Evolutionary conservation across 169 alveolate genomes (phyloP), one percentile per base, ranked within the genome.

Genomic region (Cryptosporidium tyzzeri): DNA sequence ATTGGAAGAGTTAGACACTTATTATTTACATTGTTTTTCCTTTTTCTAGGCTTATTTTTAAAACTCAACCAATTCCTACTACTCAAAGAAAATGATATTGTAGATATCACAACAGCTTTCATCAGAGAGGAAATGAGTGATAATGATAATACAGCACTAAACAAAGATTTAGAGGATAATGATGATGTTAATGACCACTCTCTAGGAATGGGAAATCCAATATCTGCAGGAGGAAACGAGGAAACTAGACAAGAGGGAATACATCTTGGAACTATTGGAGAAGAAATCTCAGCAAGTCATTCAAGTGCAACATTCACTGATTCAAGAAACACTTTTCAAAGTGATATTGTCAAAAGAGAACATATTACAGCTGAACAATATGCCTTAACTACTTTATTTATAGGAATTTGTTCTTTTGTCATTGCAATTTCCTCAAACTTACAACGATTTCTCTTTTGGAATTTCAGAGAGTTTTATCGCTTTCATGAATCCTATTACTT

Each of bases 1-100:
- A 50, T 80, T 21, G 89, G 89, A 33, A 80, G 89, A 44, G 89
- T 80, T 26, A 37, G 89, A 31, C 89, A 80, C 21, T 61, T 80
- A 21, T 16, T 61, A 39, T 80, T 45, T 62, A 80, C 89, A 16
- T 14, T 59, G 39, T 80, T 80, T 35, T 53, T 80, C 21, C 71
- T 80, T n/a, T 1, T 65, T 59, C 18, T 80, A 14, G 89, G 67
- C 31, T 50, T 29, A 29, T 29, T 62, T 5, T 62, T 80, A 29
- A 80, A 53, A 16, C 23, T 65, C 23, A 80, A 80, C 35, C 89
- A 80, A 45, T 61, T 80, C 14, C 50, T 80, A 3, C 51, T 70
- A n/a, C 67, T 80, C 16, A 80, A 65, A 21, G 89, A 70, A 45
- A 80, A 41, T 48, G 89, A 80, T 35, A 50, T 65, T 80, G 48